These are phyloP conservation scores for Xenoacremonium recifei DNA, from an alignment of 2,329 filamentous ascomycete species.

Conservation along the genomic window DNA sequence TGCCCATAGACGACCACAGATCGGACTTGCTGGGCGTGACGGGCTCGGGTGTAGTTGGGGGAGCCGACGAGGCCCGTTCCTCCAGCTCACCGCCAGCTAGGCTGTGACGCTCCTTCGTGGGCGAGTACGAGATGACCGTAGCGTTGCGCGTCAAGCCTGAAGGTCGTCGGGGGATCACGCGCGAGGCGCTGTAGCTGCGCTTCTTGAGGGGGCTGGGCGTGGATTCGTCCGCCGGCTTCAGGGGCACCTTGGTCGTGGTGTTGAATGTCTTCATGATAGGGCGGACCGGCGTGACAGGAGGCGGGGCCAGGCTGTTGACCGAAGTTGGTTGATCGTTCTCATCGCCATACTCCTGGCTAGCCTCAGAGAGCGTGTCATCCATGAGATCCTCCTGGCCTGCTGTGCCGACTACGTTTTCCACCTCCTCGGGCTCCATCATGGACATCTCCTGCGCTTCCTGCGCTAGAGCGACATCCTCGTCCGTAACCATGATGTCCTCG, in stretches of 20 bases:
- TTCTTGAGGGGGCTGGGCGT: conserved; percentile 48
- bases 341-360: conserved; percentile 65
- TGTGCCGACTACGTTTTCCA: conserved; percentile 34
- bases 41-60: conserved; percentile 29
- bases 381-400: conserved; percentile 35
- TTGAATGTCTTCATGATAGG: conserved; percentile 53
- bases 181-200: conserved; percentile 50
- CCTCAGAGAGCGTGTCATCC: conserved; percentile 52
- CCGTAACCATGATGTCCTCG: conserved; percentile 46
- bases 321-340: conserved; percentile 60
- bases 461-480: conserved; percentile 57
- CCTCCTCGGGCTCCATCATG: conserved; percentile 44
- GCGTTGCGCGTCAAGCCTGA: conserved; percentile 45
- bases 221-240: conserved; percentile 65
- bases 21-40: conserved; percentile 47
- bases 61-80: conserved; percentile 25
- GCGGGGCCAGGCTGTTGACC: conserved; percentile 14
- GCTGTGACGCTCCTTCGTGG: conserved; percentile 42
- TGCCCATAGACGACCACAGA: conserved; percentile 53
- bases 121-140: conserved; percentile 55
- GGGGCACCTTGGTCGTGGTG: conserved; percentile 74
- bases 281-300: conserved; percentile 57
- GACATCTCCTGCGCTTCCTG: conserved; percentile 62
- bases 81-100: conserved; percentile 16
- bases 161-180: conserved; percentile 44